Evolutionary conservation across 768 basidiomycete species (phyloP), one percentile per base, ranked within the genome.

Genomic region (Mycena indigotica): DNA sequence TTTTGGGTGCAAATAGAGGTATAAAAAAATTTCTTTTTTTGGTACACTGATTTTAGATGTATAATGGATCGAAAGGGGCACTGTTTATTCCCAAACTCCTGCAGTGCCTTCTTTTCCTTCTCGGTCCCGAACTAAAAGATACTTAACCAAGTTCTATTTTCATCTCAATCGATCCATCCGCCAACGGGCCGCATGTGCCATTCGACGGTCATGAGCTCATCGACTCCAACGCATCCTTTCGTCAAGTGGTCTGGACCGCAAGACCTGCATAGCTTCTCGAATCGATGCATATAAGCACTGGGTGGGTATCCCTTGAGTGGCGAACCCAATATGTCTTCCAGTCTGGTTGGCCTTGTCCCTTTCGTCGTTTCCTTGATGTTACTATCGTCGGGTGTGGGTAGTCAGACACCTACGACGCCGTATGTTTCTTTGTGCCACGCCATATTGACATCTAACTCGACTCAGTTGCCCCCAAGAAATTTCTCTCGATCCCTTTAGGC

Each of bases 391-490:
- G 28, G 21, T 48, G 46, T 28, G 25, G 25, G 25, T 12, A 26
- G 46, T 5, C 46, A 48, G 25, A 48, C 46, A 13, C 46, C 24
- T 48, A 25, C 13, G n/a, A n/a, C n/a, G n/a, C n/a, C n/a, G 46
- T 44, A 16, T 44, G 15, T 44, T 23, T 23, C 23, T 44, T 8
- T 5, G 21, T 44, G 41, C 23, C 41, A 8, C 41, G 41, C 6
- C 12, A 21, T 44, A 15, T n/a, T n/a, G n/a, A 44, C 32, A 8
- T 44, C 21, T 23, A 44, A 15, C 41, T 8, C 8, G 13, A 44
- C n/a, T 8, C 53, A 79, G 78, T 79, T 56, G 75, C 77, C 15
- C 75, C 78, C 1, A 77, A 76, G 65, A 76, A 74, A 61, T 79
- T 69, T 59, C 61, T 74, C 19, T 72, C 75, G 16, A 49, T 79